phyloP scores from a whole-genome alignment of 768 basidiomycete genomes.

The Suillus alpinus region DNA sequence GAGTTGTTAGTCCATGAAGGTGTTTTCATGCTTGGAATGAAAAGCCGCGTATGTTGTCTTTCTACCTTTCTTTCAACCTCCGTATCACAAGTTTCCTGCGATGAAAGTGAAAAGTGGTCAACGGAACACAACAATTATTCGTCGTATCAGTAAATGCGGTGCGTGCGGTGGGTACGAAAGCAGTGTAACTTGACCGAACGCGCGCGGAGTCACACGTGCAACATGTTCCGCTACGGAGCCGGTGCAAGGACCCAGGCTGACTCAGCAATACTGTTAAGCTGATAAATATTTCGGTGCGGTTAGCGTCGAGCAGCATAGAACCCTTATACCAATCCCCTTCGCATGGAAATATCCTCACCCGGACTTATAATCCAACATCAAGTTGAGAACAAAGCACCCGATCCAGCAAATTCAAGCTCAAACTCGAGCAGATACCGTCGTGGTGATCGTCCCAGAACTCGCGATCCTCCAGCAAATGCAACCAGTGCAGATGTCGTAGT shows the following conservation, averaged over 20 bases:
- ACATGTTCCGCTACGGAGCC: background rate
- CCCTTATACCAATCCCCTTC: background rate
- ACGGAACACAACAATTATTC: background rate
- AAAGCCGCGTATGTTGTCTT: background rate
- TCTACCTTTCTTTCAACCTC: background rate
- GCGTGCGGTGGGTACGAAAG: no score
- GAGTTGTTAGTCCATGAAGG: no score
- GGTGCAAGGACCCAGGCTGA: background rate
- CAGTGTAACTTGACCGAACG: no score
- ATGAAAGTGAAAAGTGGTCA: background rate
- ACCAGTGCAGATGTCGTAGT: background rate
- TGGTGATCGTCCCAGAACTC: background rate
- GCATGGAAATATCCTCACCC: conserved; percentile 2
- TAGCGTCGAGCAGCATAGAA: background rate
- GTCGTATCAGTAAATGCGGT: background rate
- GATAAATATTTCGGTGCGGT: background rate
- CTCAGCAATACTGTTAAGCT: background rate
- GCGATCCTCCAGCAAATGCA: background rate
- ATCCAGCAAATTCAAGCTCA: background rate
- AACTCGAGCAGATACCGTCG: background rate
- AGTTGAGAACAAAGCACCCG: background rate
- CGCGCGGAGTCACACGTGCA: no score
- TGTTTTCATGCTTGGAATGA: no score
- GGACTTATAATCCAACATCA: background rate
- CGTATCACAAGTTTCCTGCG: background rate